phyloP scores from a whole-genome alignment of 768 basidiomycete species.

The Lactarius vividus region DNA sequence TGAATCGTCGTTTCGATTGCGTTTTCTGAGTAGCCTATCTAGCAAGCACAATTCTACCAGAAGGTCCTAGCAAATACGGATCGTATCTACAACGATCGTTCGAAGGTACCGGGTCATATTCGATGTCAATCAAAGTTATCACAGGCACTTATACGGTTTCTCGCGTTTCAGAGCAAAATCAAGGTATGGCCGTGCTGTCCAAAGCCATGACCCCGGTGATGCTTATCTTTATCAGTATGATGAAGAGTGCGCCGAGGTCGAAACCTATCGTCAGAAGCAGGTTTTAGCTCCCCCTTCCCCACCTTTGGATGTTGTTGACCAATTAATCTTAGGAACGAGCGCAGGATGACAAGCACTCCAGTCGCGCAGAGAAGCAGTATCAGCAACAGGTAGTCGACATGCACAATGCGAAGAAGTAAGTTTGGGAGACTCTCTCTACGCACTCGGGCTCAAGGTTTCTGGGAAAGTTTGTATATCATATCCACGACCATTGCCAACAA shows the following conservation, averaged over 20 bases:
- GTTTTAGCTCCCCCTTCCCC: slow-evolving; percentile 36
- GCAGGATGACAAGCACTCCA: slow-evolving; percentile 72
- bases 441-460: slow-evolving; percentile 1
- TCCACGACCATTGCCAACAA: slow-evolving; percentile 68
- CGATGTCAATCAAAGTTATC: neutral
- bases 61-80: slow-evolving; percentile 71
- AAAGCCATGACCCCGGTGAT: slow-evolving; percentile 1
- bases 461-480: slow-evolving; percentile 63
- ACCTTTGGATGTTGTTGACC: slow-evolving; percentile 10
- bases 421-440: neutral
- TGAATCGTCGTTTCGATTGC: slow-evolving; percentile 2
- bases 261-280: slow-evolving; percentile 77
- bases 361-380: slow-evolving; percentile 66
- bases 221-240: slow-evolving; percentile 56
- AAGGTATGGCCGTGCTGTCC: slow-evolving; percentile 43
- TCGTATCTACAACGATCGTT: slow-evolving; percentile 59
- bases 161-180: slow-evolving; percentile 54
- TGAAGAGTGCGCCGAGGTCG: slow-evolving; percentile 71
- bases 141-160: slow-evolving; percentile 15
- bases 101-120: slow-evolving; percentile 52
- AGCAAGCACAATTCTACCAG: slow-evolving; percentile 72
- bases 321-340: slow-evolving; percentile 51
- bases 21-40: slow-evolving; percentile 10
- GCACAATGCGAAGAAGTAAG: slow-evolving; percentile 78
- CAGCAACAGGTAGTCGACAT: slow-evolving; percentile 77